Evolutionary conservation across 164 flowering plant genomes (phyloP), one percentile per base, ranked within the genome.

Genomic region (Dillenia suffruticosa): DNA sequence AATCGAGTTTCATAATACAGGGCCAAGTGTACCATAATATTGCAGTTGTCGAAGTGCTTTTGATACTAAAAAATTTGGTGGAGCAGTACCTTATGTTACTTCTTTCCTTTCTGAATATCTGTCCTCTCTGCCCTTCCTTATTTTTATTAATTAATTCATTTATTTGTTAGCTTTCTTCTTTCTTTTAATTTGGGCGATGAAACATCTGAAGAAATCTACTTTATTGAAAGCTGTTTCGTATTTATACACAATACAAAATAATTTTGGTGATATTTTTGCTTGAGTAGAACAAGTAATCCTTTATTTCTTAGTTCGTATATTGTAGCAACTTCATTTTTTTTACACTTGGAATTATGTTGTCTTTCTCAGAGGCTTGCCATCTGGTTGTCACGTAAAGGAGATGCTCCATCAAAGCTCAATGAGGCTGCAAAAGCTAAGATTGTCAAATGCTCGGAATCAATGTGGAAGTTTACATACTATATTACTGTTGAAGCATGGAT

Each of bases 391-490:
- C 63, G 65, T 52, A 57, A 65, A 15, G 81, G 91, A 49, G 15
- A 71, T 49, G 63, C 48, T 63, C 73, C 72, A 10, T 50, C 64
- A 65, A 87, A 68, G 76, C 48, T 71, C 32, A 63, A 76, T 68
- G 77, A 80, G 46, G 74, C 77, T 61, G 78, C 72, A 51, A 74
- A 51, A 40, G 81, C 74, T 62, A 91, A 89, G 75, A 73, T 94
- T 63, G 75, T 40, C 52, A 94, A 94, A 79, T 89, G 87, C 66
- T 75, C 88, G 6, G 97, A 94, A 70, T 91, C 97, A 54, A 72
- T 91, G 90, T 94, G 97, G 98, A 94, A 94, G 75, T 68, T 91
- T 24, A 67, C 85, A 26, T 89, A 91, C 80, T 91, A 88, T 72
- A 87, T 79, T 2, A 64, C 82, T 54, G 79, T 81, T 63, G 88